Evolutionary conservation across 176 grass and related monocot genomes (phyloP).

Genomic region (Tillandsia leiboldiana): DNA sequence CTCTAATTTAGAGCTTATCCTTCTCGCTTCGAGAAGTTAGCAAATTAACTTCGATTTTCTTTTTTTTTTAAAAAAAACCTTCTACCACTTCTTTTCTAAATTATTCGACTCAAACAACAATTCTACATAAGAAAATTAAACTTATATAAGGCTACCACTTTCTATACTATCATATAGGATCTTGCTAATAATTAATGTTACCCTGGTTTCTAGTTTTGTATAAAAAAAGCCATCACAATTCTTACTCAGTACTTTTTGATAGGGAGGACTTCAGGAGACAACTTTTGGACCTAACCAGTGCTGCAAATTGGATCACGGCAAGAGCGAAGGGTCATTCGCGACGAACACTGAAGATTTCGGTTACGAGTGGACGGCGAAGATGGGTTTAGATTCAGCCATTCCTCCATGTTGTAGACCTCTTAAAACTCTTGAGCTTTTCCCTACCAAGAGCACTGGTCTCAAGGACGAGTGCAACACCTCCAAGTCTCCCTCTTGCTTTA

Average conservation of each 20-base stretch:
- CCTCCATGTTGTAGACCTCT: constrained; percentile 39
- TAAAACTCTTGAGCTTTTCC: constrained; percentile 94
- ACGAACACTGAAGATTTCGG: not conserved
- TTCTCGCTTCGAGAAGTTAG: too few species aligned
- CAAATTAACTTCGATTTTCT: too few species aligned
- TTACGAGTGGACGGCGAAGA: constrained; percentile 11
- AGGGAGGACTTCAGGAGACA: not conserved
- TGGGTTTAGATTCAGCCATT: not conserved
- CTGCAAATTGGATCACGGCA: constrained; percentile 8
- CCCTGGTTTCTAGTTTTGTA: too few species aligned
- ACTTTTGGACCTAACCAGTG: not conserved
- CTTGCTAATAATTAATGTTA: too few species aligned
- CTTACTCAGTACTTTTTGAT: too few species aligned
- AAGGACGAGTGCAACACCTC: constrained; percentile 41
- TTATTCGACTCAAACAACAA: too few species aligned
- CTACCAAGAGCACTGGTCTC: constrained; percentile 41
- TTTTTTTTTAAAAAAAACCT: too few species aligned
- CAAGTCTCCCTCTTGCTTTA: constrained; percentile 1
- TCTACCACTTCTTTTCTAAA: too few species aligned
- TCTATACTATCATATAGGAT: too few species aligned
- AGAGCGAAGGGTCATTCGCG: not conserved
- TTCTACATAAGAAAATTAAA: too few species aligned
- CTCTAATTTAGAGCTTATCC: too few species aligned
- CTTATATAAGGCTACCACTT: too few species aligned
- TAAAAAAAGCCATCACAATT: not conserved